Evolutionary conservation across 225 moss, liverwort and hornwort species (phyloP), one percentile per base, ranked within the genome.

Genomic region (Physcomitrium patens): DNA sequence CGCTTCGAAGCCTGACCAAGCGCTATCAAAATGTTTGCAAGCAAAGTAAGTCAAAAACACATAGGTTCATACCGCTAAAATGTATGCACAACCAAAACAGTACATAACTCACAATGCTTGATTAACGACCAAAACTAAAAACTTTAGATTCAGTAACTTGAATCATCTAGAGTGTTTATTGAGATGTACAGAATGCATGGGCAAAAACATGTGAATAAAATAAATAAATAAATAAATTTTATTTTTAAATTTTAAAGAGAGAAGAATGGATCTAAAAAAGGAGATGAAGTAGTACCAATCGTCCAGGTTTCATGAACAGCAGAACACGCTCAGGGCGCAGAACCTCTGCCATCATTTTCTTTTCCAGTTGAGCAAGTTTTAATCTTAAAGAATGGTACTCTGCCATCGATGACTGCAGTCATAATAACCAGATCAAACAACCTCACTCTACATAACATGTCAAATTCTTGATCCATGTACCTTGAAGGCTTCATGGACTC

Each of bases 301-400:
- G 89, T 67, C 96, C 96, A 67, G 96, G 96, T 81, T 97, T 94
- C 82, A 97, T 70, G 68, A 92, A 97, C 54, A 87, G 52, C 57
- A 94, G 87, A 50, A 77, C 90, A 37, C 94, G 88, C 62, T 97
- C 94, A 74, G 96, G 96, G 37, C 86, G 88, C 60, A 97, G 83
- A 70, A 97, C 91, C 81, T 97, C 92, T 56, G 90, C 83, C 96
- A 97, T 94, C 92, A 97, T 91, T 80, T 91, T 85, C 68, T 94
- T 97, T 74, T 94, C 96, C 70, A 97, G 72, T 9, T 86, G 86
- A 71, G 94, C 86, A 55, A 94, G 75, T 72, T 90, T 88, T 61
- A 97, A 65, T 76, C 94, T 90, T 52, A 92, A 63, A 46, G 89
- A 84, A 83, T 97, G 92, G 77, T 97, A 97, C 65, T 94, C 89